Evolutionary conservation across 306 rosid genomes (phyloP).

Genomic region (Fragaria ananassa): DNA sequence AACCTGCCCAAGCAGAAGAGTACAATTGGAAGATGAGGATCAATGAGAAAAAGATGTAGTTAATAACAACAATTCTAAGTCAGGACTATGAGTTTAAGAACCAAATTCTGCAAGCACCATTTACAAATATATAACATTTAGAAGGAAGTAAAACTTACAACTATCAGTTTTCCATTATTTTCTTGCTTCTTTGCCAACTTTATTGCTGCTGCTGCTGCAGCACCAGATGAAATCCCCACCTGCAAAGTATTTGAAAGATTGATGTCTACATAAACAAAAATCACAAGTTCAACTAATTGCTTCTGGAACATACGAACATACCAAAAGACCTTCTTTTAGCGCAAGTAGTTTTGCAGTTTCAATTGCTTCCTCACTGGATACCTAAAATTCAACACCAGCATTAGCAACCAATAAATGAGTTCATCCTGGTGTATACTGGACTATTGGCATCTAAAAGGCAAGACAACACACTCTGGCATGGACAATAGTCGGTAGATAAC

Average conservation of each 20-base stretch:
- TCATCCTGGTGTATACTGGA: background rate
- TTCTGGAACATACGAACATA: background rate
- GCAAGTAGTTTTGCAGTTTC: slow-evolving; percentile 70
- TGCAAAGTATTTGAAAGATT: slow-evolving; percentile 22
- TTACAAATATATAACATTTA: background rate
- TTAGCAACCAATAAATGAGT: slow-evolving; percentile 6
- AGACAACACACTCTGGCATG: too few species aligned
- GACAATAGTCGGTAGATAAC: too few species aligned
- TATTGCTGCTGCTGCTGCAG: slow-evolving; percentile 68
- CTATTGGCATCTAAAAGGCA: too few species aligned
- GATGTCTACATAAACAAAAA: background rate
- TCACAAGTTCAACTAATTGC: background rate
- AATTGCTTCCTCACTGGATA: slow-evolving; percentile 66
- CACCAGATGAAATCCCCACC: slow-evolving; percentile 89
- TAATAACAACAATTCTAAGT: background rate
- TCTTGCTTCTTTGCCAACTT: slow-evolving; percentile 66
- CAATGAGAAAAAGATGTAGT: background rate
- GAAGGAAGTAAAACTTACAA: background rate
- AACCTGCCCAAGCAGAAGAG: slow-evolving; percentile 28
- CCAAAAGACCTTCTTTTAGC: slow-evolving; percentile 54
- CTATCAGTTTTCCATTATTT: slow-evolving; percentile 71
- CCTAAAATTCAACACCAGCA: slow-evolving; percentile 31
- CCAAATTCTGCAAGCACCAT: background rate
- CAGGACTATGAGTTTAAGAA: background rate
- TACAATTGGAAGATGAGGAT: background rate